Percentiles rank a stretch among this genome's conserved stretches.
These are phyloP conservation scores for Aspergillus luchuensis DNA, from an alignment of 2,329 filamentous ascomycete species.

Conservation along the genomic window DNA sequence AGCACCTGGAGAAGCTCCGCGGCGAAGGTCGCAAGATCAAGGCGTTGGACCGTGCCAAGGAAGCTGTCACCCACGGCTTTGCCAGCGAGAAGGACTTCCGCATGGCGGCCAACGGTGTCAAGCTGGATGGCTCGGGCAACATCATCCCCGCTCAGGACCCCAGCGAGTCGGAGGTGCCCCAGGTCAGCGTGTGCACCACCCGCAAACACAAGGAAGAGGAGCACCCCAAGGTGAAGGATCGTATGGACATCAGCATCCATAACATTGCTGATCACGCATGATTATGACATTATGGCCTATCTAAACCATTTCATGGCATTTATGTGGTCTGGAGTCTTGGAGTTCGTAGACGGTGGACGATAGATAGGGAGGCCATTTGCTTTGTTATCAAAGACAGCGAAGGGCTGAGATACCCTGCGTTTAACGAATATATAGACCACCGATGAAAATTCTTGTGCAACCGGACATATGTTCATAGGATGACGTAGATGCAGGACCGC, in stretches of 20 bases:
- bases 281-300: conserved; percentile 24
- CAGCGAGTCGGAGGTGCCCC: conserved; percentile 26
- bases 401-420: conserved; percentile 11
- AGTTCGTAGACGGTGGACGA: conserved; percentile 24
- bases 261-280: conserved; percentile 54
- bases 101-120: conserved; percentile 64
- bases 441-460: not conserved
- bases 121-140: conserved; percentile 58
- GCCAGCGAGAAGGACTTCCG: conserved; percentile 63
- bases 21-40: conserved; percentile 71
- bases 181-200: conserved; percentile 26
- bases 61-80: conserved; percentile 64
- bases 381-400: conserved; percentile 14
- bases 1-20: conserved; percentile 71
- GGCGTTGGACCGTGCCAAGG: conserved; percentile 64
- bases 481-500: too few species aligned
- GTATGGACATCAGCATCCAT: conserved; percentile 64
- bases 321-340: conserved; percentile 23
- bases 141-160: conserved; percentile 53
- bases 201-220: conserved; percentile 29
- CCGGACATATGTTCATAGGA: too few species aligned
- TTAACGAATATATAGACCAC: conserved; percentile 11
- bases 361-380: conserved; percentile 21
- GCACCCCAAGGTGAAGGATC: conserved; percentile 48
- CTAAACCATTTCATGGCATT: conserved; percentile 12